A percentile compares a stretch with the other conserved stretches of the same genome.
Evolutionary conservation across 75 land plant genomes (phyloP).

Genomic region (Picea glauca): DNA sequence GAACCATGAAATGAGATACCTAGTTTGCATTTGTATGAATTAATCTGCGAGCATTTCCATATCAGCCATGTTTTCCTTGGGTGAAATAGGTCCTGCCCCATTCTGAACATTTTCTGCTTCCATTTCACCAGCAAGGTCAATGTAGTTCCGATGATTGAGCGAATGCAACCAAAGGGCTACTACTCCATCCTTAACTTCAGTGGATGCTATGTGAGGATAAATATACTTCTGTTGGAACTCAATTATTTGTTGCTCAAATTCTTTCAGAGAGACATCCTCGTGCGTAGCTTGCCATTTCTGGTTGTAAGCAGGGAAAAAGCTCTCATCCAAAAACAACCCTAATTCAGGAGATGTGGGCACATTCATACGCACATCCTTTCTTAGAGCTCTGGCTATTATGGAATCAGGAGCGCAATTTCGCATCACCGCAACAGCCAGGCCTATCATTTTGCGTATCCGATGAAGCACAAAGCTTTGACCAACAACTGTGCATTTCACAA

Average conservation of each 20-base stretch:
- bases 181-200: conserved; percentile 79
- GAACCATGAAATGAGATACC: neutral
- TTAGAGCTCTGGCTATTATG: conserved; percentile 56
- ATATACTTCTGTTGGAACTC: conserved; percentile 74
- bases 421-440: conserved; percentile 87
- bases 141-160: conserved; percentile 72
- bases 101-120: conserved; percentile 11
- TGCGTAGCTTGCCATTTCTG: conserved; percentile 68
- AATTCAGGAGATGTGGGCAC: conserved; percentile 95
- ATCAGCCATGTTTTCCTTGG: neutral
- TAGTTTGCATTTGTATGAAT: neutral
- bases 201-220: conserved; percentile 77
- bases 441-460: conserved; percentile 95
- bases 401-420: conserved; percentile 81
- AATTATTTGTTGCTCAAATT: conserved; percentile 43
- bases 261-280: conserved; percentile 78
- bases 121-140: conserved; percentile 46
- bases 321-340: conserved; percentile 84
- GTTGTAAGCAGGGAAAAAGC: conserved; percentile 81
- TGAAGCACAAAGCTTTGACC: conserved; percentile 99
- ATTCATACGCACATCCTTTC: conserved; percentile 65
- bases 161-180: conserved; percentile 87
- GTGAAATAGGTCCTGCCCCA: neutral
- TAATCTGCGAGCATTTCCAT: neutral
- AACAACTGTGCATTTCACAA: conserved; percentile 80